Conservation (phyloP, 805 yeast species). For the Ogataea sp. region DNA sequence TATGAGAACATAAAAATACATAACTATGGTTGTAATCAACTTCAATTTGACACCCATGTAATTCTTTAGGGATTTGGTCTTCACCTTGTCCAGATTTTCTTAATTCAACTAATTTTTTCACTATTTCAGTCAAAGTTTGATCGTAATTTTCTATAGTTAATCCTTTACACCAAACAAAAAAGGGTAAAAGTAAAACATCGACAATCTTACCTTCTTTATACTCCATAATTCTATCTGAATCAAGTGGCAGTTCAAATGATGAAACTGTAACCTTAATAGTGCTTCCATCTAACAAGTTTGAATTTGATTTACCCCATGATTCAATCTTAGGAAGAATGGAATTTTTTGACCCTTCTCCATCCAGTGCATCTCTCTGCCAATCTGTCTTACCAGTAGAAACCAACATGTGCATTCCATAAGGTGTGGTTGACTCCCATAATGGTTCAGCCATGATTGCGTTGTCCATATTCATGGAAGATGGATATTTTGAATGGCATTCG, state of each 20-base stretch:
- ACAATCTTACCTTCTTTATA: constrained; percentile 37
- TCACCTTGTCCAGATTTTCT: constrained; percentile 12
- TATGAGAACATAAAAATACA: constrained; percentile 80
- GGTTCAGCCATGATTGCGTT: constrained; percentile 19
- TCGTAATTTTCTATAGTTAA: constrained; percentile 36
- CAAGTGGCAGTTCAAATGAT: constrained; percentile 36
- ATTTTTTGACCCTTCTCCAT: constrained; percentile 27
- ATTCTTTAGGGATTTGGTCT: constrained; percentile 10
- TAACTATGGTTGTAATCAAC: constrained; percentile 35
- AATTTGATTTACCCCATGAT: constrained; percentile 15
- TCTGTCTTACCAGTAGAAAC: constrained; percentile 80
- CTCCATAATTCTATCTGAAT: constrained; percentile 33
- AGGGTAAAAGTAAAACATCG: constrained; percentile 64
- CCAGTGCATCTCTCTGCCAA: constrained; percentile 73
- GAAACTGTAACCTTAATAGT: constrained; percentile 47
- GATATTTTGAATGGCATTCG: constrained; percentile 35
- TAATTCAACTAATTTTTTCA: constrained; percentile 29
- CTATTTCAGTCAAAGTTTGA: constrained; percentile 33
- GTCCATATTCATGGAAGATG: constrained; percentile 40
- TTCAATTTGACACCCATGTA: constrained; percentile 27
- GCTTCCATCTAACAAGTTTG: constrained; percentile 15
- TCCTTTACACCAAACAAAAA: constrained; percentile 59
- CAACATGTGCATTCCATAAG: constrained; percentile 63
- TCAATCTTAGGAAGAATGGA: constrained; percentile 18
- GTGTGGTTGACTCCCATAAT: constrained; percentile 65